These are phyloP conservation scores for Rhododendron mucronatum DNA, from an alignment of 148 eudicot species.

Conservation along the genomic window DNA sequence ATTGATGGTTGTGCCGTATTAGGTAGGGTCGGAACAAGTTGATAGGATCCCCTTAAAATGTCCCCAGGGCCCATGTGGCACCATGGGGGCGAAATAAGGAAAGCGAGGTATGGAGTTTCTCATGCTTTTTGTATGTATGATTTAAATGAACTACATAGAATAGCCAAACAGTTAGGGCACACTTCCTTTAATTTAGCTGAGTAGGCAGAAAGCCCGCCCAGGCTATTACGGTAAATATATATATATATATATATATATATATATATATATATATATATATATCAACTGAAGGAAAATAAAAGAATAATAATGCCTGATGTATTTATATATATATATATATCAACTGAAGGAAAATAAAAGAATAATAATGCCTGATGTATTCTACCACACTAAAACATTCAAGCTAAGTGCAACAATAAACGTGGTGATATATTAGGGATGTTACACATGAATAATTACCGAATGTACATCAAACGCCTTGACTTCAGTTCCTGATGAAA, in stretches of 20 bases:
- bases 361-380: too few relatives aligned
- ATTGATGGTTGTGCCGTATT: not conserved
- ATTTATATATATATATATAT: too few relatives aligned
- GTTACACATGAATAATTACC: conserved; percentile 36
- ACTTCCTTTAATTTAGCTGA: not conserved
- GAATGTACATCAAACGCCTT: conserved; percentile 67
- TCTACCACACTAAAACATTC: not conserved
- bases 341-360: not conserved
- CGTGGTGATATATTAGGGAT: not conserved
- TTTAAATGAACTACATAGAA: not conserved
- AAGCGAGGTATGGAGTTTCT: not conserved
- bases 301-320: too few relatives aligned
- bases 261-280: too few relatives aligned
- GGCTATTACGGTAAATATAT: not conserved
- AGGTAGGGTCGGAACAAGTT: not conserved
- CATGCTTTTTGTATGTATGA: not conserved
- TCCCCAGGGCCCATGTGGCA: not conserved
- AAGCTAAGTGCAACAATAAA: conserved; percentile 10
- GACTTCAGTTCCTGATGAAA: conserved; percentile 71
- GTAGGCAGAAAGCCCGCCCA: not conserved
- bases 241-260: too few relatives aligned
- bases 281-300: too few relatives aligned
- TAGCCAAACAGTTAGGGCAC: not conserved
- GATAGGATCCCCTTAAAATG: too few relatives aligned
- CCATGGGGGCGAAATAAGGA: not conserved